Base-by-base conservation (phyloP, 192 early-diverging fungal genomes). In the Backusella macrospora region DNA sequence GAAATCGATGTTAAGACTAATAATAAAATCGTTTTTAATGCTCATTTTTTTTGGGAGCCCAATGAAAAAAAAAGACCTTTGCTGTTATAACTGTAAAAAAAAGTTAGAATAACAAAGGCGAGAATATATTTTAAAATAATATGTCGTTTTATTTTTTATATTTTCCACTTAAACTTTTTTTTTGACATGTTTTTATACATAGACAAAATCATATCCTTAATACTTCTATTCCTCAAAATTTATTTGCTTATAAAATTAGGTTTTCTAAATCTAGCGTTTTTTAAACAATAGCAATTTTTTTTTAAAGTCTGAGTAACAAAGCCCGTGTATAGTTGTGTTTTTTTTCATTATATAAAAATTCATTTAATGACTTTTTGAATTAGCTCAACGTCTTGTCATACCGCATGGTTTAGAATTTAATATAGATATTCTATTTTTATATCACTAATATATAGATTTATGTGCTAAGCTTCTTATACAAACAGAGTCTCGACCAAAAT, bases 1-100 rank as follows among this genome's bases (percentile, higher is more conserved):
- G 16, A 52, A 52, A 18, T 52, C 18, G 49, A 52, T 52, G 49
- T 18, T n/a, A 49, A 49, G 47, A 49, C 47, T 49, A 49, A 49
- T 49, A 49, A 49, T 49, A 49, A 18, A 48, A 49, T 49, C 16
- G 0, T 52, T 52, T 52, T 52, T 23, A 18, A 52, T 18, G 6
- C 8, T n/a, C 48, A 1, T 18, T 52, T 49, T 1, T 49, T 49
- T 49, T n/a, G 48, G 48, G 18, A 49, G 16, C 48, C 2, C 16
- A 52, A 52, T 3, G 16, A 52, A 52, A 7, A 52, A 52, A 42
- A 42, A 42, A 42, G 8, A 1, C 15, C 37, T 39, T 65, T 65
- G 34, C n/a, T 65, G 10, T 65, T 38, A 38, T 29, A 14, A 8
- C 14, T 15, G 15, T 26, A 64, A 64, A 10, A 63, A 63, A 63